These are phyloP conservation scores for Colletotrichum costaricense DNA, from an alignment of 2,329 filamentous ascomycete species.

Conservation along the genomic window DNA sequence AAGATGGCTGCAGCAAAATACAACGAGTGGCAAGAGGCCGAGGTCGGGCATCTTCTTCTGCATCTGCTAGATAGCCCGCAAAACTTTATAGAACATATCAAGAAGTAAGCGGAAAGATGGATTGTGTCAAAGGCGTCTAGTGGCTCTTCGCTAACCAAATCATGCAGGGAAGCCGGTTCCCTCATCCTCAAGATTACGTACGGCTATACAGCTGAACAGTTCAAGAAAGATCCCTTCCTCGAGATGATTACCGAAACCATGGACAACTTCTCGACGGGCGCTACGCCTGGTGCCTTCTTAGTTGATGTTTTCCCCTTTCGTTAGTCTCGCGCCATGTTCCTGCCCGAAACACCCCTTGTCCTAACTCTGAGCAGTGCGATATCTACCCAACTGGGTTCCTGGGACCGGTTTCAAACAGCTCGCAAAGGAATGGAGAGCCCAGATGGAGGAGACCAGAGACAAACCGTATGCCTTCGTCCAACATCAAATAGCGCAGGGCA, in stretches of 20 bases:
- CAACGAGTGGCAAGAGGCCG: slow-evolving; percentile 54
- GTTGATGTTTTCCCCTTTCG: slow-evolving; percentile 37
- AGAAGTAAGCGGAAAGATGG: slow-evolving; percentile 45
- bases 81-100: slow-evolving; percentile 52
- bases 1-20: slow-evolving; percentile 51
- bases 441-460: slow-evolving; percentile 11
- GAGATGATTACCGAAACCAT: slow-evolving; percentile 26
- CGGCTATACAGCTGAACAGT: slow-evolving; percentile 32
- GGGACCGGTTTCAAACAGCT: slow-evolving; percentile 33
- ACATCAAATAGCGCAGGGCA: slow-evolving; percentile 29
- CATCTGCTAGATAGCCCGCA: slow-evolving; percentile 52
- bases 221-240: slow-evolving; percentile 33
- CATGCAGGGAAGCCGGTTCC: slow-evolving; percentile 25
- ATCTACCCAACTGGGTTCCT: slow-evolving; percentile 35
- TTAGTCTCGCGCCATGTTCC: neutral
- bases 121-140: too few species aligned
- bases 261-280: slow-evolving; percentile 30
- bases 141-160: neutral
- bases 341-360: too few species aligned
- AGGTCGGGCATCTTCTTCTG: slow-evolving; percentile 56
- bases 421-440: slow-evolving; percentile 23
- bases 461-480: slow-evolving; percentile 41
- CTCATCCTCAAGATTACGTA: slow-evolving; percentile 36
- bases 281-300: slow-evolving; percentile 33
- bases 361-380: slow-evolving; percentile 39